These are phyloP conservation scores for Wickerhamomyces bovis DNA, from an alignment of 805 yeast species.

Conservation along the genomic window DNA sequence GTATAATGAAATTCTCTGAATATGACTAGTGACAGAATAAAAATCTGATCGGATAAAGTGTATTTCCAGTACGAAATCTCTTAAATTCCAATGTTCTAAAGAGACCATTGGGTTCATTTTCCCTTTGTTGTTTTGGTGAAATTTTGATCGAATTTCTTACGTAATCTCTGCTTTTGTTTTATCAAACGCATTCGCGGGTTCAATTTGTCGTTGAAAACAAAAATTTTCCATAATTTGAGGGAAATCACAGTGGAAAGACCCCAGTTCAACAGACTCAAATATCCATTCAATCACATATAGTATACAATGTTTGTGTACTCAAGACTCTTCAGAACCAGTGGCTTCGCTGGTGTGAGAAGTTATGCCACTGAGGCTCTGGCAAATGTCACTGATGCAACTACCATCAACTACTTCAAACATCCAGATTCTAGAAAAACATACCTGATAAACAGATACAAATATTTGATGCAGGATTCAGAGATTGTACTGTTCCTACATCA, in stretches of 20 bases:
- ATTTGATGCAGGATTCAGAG: constrained; percentile 59
- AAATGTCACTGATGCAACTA: constrained; percentile 21
- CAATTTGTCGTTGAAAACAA: background rate
- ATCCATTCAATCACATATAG: too few species aligned
- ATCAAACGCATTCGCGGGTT: background rate
- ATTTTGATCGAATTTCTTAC: background rate
- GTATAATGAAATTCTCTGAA: too few species aligned
- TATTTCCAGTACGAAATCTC: too few species aligned
- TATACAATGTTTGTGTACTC: background rate
- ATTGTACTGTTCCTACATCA: constrained; percentile 79
- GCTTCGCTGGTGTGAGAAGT: constrained; percentile 10
- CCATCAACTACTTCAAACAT: constrained; percentile 40
- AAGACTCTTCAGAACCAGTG: background rate
- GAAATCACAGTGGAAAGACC: background rate
- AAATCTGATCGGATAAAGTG: too few species aligned
- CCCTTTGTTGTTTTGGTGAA: constrained; percentile 2
- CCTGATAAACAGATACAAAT: constrained; percentile 72
- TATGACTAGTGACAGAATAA: too few species aligned
- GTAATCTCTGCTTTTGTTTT: too few species aligned
- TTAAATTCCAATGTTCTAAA: too few species aligned
- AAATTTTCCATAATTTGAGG: background rate
- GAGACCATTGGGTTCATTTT: too few species aligned
- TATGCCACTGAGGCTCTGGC: constrained; percentile 12
- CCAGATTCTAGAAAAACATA: constrained; percentile 77
- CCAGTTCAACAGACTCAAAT: constrained; percentile 1